Percentiles rank a stretch among this genome's conserved stretches.
Conservation (phyloP, 768 basidiomycete genomes). For the Mycena sanguinolenta region DNA sequence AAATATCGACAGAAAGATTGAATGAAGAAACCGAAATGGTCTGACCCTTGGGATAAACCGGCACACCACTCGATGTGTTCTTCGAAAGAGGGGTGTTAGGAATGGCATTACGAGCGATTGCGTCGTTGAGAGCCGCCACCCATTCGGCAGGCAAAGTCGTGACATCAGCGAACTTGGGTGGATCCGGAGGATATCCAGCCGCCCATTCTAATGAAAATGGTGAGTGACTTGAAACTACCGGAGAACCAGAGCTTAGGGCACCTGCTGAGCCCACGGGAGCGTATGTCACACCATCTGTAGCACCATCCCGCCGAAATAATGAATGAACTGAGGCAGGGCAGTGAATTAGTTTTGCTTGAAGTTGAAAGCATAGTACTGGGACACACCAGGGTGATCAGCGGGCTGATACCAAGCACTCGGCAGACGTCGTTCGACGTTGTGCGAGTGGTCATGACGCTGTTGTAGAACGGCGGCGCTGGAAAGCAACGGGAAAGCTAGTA, state of each 20-base stretch:
- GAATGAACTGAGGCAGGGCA: slow-evolving; percentile 44
- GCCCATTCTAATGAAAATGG: slow-evolving; percentile 17
- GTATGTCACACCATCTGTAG: slow-evolving; percentile 49
- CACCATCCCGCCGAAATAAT: slow-evolving; percentile 69
- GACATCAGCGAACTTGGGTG: slow-evolving; percentile 13
- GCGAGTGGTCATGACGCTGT: slow-evolving; percentile 11
- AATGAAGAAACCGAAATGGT: not conserved
- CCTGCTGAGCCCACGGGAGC: slow-evolving; percentile 27
- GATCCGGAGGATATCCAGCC: slow-evolving; percentile 21
- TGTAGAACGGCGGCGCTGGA: not conserved
- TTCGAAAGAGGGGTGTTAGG: slow-evolving; percentile 73
- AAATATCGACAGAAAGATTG: not conserved
- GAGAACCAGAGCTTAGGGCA: not conserved
- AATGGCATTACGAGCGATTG: slow-evolving; percentile 78
- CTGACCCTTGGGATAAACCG: slow-evolving; percentile 57
- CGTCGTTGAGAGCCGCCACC: slow-evolving; percentile 64
- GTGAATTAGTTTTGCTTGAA: not conserved
- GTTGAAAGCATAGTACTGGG: not conserved
- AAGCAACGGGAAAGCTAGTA: slow-evolving; percentile 16
- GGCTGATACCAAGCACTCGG: slow-evolving; percentile 72
- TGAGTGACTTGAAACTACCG: not conserved
- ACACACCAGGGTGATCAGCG: slow-evolving; percentile 56
- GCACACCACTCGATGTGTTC: slow-evolving; percentile 43
- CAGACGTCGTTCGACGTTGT: slow-evolving; percentile 40
- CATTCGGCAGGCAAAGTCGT: slow-evolving; percentile 21